These are phyloP conservation scores for Moniliella sp. DNA, from an alignment of 1,284 basidiomycete genomes.

Conservation along the genomic window DNA sequence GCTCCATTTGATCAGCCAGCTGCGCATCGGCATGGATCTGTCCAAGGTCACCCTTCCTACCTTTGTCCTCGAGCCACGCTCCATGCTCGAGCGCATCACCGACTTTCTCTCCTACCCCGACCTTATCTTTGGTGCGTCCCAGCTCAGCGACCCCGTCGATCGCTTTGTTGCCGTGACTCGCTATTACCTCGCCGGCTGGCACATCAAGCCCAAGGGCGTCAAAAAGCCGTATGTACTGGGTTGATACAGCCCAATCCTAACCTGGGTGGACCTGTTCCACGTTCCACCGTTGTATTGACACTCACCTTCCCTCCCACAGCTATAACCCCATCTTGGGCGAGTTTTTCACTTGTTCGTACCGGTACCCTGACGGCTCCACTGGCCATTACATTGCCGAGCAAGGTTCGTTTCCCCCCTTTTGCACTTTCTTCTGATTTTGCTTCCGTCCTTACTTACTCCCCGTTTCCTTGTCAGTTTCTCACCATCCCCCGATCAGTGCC, in stretches of 20 bases:
- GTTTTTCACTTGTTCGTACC: conserved; percentile 86
- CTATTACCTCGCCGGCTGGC: conserved; percentile 97
- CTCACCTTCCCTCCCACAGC: no score
- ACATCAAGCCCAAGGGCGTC: conserved; percentile 95
- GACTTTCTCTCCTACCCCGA: conserved; percentile 92
- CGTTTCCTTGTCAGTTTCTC: conserved; percentile 49
- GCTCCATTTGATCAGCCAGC: conserved; percentile 50
- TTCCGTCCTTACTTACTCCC: no score
- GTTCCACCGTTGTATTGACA: no score
- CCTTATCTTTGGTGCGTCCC: conserved; percentile 72
- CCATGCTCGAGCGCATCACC: conserved; percentile 63
- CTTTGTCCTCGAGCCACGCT: conserved; percentile 42
- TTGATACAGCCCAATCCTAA: no score
- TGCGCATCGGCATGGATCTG: conserved; percentile 80
- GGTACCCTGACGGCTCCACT: conserved; percentile 69
- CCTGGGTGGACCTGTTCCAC: no score
- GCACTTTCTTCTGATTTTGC: no score
- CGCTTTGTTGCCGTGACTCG: conserved; percentile 73
- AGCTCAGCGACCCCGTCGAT: conserved; percentile 58
- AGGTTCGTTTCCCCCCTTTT: conserved; percentile 43
- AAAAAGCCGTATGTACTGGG: conserved; percentile 70
- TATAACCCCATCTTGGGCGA: conserved; percentile 95
- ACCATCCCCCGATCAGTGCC: conserved; percentile 83
- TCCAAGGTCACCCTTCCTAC: conserved; percentile 63
- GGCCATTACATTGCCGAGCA: conserved; percentile 98